These are phyloP conservation scores for Bipolaris sorokiniana DNA, from an alignment of 2,329 filamentous ascomycete genomes.

Conservation along the genomic window DNA sequence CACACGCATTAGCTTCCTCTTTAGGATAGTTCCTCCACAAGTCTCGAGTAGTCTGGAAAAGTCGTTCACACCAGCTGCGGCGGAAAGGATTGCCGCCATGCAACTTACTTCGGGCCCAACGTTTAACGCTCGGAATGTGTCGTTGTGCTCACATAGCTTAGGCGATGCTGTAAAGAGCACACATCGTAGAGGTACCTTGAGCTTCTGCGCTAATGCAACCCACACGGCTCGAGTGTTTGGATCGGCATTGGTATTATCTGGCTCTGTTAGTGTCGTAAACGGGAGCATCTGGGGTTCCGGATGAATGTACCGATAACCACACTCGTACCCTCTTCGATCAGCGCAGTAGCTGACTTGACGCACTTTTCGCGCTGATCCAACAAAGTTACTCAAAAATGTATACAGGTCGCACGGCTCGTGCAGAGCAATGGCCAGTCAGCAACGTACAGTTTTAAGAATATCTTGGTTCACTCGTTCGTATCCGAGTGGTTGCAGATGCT, in stretches of 20 bases:
- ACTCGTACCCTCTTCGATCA: conserved; percentile 68
- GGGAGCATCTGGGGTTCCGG: conserved; percentile 22
- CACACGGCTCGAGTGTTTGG: conserved; percentile 77
- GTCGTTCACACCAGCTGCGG: conserved; percentile 10
- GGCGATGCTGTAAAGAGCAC: conserved; percentile 79
- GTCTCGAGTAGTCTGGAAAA: conserved; percentile 8
- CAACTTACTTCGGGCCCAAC: conserved; percentile 43
- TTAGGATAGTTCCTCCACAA: conserved; percentile 17
- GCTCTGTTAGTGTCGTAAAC: conserved; percentile 23
- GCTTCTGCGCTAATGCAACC: conserved; percentile 73
- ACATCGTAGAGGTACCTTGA: conserved; percentile 78
- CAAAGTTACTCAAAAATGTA: conserved; percentile 40
- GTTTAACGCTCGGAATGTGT: conserved; percentile 75
- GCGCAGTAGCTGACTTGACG: conserved; percentile 72
- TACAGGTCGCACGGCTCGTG: conserved; percentile 35
- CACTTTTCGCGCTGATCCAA: conserved; percentile 63
- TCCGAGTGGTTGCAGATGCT: conserved; percentile 74
- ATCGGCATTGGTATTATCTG: conserved; percentile 97
- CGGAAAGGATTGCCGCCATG: conserved; percentile 18
- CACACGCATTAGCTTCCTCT: conserved; percentile 15
- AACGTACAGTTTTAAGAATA: conserved; percentile 71
- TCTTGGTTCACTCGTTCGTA: conserved; percentile 93
- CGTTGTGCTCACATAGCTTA: conserved; percentile 81
- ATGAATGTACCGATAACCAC: conserved; percentile 74
- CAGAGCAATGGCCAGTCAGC: conserved; percentile 11